These are phyloP conservation scores for Pythium volutum DNA, from an alignment of 352 stramenopile genomes.

Conservation along the genomic window DNA sequence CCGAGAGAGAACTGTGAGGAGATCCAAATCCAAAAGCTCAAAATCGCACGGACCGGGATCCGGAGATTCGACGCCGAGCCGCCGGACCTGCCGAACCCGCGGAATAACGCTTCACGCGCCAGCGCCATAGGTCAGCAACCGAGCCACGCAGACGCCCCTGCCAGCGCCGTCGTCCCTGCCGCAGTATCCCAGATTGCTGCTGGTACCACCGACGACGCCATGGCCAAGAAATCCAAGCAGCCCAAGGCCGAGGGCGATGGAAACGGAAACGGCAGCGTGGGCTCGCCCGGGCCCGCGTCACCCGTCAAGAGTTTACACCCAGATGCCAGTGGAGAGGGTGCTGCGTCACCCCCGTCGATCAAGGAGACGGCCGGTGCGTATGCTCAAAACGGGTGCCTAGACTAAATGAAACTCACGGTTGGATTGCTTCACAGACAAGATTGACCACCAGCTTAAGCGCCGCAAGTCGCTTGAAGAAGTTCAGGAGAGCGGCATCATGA, in stretches of 20 bases:
- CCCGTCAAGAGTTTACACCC: slow-evolving; percentile 29
- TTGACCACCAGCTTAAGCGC: slow-evolving; percentile 34
- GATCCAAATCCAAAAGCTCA: slow-evolving; percentile 11
- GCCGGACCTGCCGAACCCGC: no score
- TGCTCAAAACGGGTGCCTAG: not conserved
- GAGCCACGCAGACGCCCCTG: slow-evolving; percentile 22
- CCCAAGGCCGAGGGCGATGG: slow-evolving; percentile 18
- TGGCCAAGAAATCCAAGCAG: slow-evolving; percentile 70
- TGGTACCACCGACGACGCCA: slow-evolving; percentile 18
- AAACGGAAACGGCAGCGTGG: not conserved
- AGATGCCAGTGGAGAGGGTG: not conserved
- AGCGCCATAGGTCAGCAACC: slow-evolving; percentile 36
- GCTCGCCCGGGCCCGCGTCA: slow-evolving; percentile 15
- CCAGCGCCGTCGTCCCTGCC: slow-evolving; percentile 3
- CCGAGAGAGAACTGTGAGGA: not conserved
- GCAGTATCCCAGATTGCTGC: not conserved
- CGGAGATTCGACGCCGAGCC: not conserved
- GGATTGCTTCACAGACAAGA: slow-evolving; percentile 29
- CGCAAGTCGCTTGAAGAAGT: slow-evolving; percentile 49
- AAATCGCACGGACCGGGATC: not conserved
- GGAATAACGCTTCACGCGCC: no score
- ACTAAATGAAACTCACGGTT: not conserved
- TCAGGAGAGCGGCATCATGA: slow-evolving; percentile 43
- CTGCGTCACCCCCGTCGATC: slow-evolving; percentile 22
- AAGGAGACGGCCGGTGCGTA: slow-evolving; percentile 36